Evolutionary conservation across 2,329 filamentous ascomycete genomes (phyloP).

Genomic region (Neophaeococcomyces aloes): DNA sequence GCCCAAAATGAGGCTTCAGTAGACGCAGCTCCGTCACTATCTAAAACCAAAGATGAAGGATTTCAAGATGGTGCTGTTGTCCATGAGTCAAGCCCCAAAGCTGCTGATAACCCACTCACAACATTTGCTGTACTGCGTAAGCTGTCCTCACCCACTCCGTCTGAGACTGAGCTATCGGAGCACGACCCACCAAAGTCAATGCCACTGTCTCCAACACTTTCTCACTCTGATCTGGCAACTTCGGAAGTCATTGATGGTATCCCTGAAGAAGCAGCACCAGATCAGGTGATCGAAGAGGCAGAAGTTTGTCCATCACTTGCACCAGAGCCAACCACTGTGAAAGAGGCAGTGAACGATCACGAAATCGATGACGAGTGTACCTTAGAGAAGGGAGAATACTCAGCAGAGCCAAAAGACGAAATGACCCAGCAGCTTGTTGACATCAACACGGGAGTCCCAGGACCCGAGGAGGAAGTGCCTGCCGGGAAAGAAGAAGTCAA

Average conservation of each 20-base stretch:
- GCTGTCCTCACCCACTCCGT: too few species aligned
- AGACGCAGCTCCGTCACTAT: constrained; percentile 1
- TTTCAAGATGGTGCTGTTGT: too few species aligned
- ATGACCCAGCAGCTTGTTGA: too few species aligned
- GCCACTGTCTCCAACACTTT: background rate
- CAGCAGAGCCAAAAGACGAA: background rate
- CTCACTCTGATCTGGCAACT: background rate
- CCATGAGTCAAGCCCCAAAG: too few species aligned
- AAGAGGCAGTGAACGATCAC: too few species aligned
- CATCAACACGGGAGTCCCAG: too few species aligned
- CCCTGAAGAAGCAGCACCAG: background rate
- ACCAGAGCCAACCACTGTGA: background rate
- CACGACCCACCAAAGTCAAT: background rate
- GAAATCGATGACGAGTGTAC: too few species aligned
- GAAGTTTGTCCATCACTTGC: background rate
- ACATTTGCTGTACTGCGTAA: too few species aligned
- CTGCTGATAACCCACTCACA: too few species aligned
- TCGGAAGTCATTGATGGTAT: background rate
- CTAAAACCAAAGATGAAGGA: constrained; percentile 10
- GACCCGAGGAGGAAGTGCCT: constrained; percentile 6
- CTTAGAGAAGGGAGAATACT: too few species aligned
- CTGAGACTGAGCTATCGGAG: too few species aligned
- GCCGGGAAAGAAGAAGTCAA: constrained; percentile 19
- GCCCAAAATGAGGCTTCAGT: constrained; percentile 11
- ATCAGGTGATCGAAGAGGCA: background rate